A percentile compares a stretch with the other conserved stretches of the same genome.
Conservation (phyloP, 768 basidiomycete genomes). For the Punctularia strigosozonata region DNA sequence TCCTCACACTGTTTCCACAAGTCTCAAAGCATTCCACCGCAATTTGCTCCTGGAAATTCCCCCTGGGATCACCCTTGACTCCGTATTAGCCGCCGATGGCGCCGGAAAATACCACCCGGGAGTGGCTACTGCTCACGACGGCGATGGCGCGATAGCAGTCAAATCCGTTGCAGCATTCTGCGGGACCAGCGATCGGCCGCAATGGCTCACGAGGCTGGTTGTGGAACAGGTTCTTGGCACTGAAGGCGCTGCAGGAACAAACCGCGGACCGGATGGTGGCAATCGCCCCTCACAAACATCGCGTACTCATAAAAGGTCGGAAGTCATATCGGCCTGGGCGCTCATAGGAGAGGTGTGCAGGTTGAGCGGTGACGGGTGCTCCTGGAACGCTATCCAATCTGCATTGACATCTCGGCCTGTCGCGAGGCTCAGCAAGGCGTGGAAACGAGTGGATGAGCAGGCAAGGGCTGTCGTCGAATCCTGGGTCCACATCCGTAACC, state of each 20-base stretch:
- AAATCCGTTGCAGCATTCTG: constrained; percentile 30
- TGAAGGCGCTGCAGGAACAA: constrained; percentile 30
- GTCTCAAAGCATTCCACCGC: constrained; percentile 52
- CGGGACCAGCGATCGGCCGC: constrained; percentile 58
- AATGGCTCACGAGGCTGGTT: constrained; percentile 73
- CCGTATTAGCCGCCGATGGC: background rate
- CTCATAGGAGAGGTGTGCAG: constrained; percentile 65
- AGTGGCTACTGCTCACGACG: background rate
- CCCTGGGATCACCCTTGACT: background rate
- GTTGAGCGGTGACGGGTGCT: constrained; percentile 62
- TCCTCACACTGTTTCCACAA: constrained; percentile 45
- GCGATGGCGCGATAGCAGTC: background rate
- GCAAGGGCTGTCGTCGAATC: constrained; percentile 48
- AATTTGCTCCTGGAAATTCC: constrained; percentile 17
- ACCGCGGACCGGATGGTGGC: constrained; percentile 18
- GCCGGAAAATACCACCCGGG: no score
- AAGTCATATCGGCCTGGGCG: constrained; percentile 63
- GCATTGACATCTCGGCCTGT: constrained; percentile 67
- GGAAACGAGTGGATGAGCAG: constrained; percentile 60
- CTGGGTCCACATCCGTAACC: constrained; percentile 43
- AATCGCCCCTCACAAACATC: constrained; percentile 26
- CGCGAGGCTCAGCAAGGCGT: constrained; percentile 66
- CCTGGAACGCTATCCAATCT: constrained; percentile 63
- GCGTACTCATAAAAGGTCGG: constrained; percentile 60
- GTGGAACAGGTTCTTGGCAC: constrained; percentile 59